Base-by-base conservation (phyloP, 805 yeast genomes). In the Yamadazyma philogaea region DNA sequence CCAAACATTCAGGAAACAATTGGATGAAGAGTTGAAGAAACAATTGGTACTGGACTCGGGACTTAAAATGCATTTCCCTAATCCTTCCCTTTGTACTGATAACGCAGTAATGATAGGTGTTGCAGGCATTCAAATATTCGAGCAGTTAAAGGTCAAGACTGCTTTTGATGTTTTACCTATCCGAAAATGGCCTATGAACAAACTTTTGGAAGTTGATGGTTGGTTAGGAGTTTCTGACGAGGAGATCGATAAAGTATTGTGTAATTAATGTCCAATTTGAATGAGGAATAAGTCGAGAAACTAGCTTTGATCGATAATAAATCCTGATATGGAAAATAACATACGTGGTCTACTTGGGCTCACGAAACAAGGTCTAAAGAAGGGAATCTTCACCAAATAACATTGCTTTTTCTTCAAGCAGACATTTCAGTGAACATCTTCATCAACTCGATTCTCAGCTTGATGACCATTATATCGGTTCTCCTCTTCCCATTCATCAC, bases 101-200 rank as follows among this genome's bases (percentile, higher is more conserved):
- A 93, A 93, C 60, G 96, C 97, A 0, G 78, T 88, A 2, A 93
- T 93, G 99, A 93, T 93, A 40, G 99, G 96, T 1, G 87, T 95
- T 81, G 96, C 98, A 0, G 99, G 97, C 0, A 87, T 91, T 7
- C 96, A 91, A 59, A 63, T 90, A 15, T 84, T 67, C 56, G 96
- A 89, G 57, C 51, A 58, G 14, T 73, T 75, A 5, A 58, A 63
- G 15, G 32, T 61, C 16, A 65, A 72, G 10, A 77, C 89, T 0
- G 75, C 72, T 5, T 53, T 85, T 32, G 72, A 64, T 8, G 76
- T 80, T 2, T 54, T 74, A n/a, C 95, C 96, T 1, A 67, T 79
- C 1, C 68, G 88, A 36, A 87, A 81, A 61, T 91, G 99, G 99
- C 90, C 96, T 1, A 55, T 89, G 45, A 62, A 72, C 36, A 75